Evolutionary conservation across 2,329 filamentous ascomycete species (phyloP).

Genomic region (Pezicula rhizophila): DNA sequence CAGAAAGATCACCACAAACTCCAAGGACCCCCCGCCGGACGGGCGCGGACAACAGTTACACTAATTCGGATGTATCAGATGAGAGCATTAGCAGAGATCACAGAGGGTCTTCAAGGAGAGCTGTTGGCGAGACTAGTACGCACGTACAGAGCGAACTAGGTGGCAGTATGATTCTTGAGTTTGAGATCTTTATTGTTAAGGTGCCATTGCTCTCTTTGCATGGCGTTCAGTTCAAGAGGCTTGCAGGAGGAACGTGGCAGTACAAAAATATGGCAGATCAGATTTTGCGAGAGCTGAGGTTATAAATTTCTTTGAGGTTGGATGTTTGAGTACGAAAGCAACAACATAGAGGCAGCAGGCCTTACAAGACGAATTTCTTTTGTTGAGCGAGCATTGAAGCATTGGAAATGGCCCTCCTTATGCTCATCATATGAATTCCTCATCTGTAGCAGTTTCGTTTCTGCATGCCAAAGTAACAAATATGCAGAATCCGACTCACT

Average conservation of each 20-base stretch:
- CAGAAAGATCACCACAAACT: conserved; percentile 44
- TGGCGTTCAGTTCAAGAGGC: conserved; percentile 96
- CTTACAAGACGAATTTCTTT: conserved; percentile 3
- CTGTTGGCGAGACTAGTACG: conserved; percentile 82
- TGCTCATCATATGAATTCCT: background rate
- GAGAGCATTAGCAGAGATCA: conserved; percentile 60
- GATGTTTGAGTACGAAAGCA: background rate
- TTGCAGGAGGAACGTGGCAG: conserved; percentile 93
- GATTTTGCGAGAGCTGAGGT: conserved; percentile 77
- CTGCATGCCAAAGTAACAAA: background rate
- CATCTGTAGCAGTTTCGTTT: background rate
- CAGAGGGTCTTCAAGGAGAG: conserved; percentile 46
- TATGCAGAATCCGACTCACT: background rate
- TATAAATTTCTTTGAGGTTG: conserved; percentile 31
- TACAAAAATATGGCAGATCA: conserved; percentile 98
- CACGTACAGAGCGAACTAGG: conserved; percentile 88
- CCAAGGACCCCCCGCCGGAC: conserved; percentile 38
- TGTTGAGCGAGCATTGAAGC: conserved; percentile 1
- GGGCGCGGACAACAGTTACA: conserved; percentile 64
- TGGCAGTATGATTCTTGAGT: conserved; percentile 75
- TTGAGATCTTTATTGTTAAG: conserved; percentile 97
- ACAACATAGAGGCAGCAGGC: background rate
- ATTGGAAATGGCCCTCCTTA: background rate
- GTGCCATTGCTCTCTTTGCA: conserved; percentile 88
- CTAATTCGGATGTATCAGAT: conserved; percentile 80